Evolutionary conservation across 441 rosid species (phyloP).

Genomic region (Brassica balearica): DNA sequence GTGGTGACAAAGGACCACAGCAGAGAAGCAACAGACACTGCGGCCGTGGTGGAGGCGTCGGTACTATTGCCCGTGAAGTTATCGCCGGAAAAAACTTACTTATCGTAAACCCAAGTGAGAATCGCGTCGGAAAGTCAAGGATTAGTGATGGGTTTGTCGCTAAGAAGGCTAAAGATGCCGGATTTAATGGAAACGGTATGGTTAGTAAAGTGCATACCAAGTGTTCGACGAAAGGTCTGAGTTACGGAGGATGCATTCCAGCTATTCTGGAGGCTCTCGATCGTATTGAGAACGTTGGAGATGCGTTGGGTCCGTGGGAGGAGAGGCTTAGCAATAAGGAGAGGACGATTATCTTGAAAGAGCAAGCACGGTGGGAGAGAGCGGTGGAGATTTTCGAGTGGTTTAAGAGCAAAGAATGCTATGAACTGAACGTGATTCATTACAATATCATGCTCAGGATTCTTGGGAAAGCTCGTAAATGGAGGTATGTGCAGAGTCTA

Average conservation of each 20-base stretch:
- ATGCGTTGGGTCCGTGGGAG: conserved; percentile 80
- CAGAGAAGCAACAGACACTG: conserved; percentile 39
- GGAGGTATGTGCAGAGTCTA: conserved; percentile 62
- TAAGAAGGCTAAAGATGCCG: conserved; percentile 28
- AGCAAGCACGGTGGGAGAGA: conserved; percentile 81
- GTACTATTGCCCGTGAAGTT: conserved; percentile 41
- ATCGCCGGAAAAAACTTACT: conserved; percentile 36
- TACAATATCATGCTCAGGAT: conserved; percentile 81
- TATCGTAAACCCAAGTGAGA: conserved; percentile 45
- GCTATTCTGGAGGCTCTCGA: conserved; percentile 73
- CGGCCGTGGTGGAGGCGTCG: conserved; percentile 34
- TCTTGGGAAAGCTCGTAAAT: conserved; percentile 74
- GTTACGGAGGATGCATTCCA: conserved; percentile 75
- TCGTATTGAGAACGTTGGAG: conserved; percentile 59
- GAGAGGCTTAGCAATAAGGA: conserved; percentile 72
- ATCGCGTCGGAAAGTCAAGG: conserved; percentile 18
- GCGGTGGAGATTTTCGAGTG: conserved; percentile 87
- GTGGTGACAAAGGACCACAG: conserved; percentile 29
- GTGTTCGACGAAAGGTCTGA: conserved; percentile 77
- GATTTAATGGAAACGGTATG: not conserved
- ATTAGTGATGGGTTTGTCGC: conserved; percentile 29
- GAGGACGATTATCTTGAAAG: conserved; percentile 85
- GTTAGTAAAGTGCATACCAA: conserved; percentile 55
- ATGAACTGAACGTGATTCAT: conserved; percentile 84
- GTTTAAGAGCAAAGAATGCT: conserved; percentile 73